Evolutionary conservation across 371 early-diverging fungal genomes (phyloP).

Genomic region (Mortierella sp.): DNA sequence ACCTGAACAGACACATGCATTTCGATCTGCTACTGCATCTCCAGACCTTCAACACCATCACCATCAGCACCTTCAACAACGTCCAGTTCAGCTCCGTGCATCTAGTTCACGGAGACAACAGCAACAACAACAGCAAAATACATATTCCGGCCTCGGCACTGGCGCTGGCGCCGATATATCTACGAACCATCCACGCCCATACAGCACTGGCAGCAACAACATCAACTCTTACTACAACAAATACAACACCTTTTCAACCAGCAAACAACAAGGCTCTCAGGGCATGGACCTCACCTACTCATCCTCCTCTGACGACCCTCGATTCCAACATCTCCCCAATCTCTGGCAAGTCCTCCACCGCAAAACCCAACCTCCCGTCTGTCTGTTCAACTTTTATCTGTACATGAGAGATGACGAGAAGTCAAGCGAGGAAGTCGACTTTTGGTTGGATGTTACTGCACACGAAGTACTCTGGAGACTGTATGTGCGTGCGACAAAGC

Average conservation of each 20-base stretch:
- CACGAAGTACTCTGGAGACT: conserved; percentile 74
- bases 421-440: conserved; percentile 76
- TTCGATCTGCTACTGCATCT: background rate
- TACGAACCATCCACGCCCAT: background rate
- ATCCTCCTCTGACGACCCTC: conserved; percentile 20
- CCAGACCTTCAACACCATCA: background rate
- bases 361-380: conserved; percentile 77
- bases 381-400: conserved; percentile 77
- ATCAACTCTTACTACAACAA: background rate
- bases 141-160: background rate
- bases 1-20: background rate
- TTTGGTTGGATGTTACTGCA: conserved; percentile 77
- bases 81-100: conserved; percentile 10
- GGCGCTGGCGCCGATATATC: background rate
- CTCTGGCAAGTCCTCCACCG: conserved; percentile 73
- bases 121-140: conserved; percentile 9
- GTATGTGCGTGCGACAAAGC: conserved; percentile 57
- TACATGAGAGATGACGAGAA: conserved; percentile 74
- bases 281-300: conserved; percentile 37
- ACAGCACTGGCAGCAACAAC: conserved; percentile 11
- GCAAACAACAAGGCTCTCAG: conserved; percentile 14
- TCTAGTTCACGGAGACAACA: conserved; percentile 15
- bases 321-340: conserved; percentile 62
- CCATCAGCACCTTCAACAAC: background rate
- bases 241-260: background rate